Evolutionary conservation across 345 rosid genomes (phyloP), one percentile per base, ranked within the genome.

Genomic region (Sisymbrium altissimum): DNA sequence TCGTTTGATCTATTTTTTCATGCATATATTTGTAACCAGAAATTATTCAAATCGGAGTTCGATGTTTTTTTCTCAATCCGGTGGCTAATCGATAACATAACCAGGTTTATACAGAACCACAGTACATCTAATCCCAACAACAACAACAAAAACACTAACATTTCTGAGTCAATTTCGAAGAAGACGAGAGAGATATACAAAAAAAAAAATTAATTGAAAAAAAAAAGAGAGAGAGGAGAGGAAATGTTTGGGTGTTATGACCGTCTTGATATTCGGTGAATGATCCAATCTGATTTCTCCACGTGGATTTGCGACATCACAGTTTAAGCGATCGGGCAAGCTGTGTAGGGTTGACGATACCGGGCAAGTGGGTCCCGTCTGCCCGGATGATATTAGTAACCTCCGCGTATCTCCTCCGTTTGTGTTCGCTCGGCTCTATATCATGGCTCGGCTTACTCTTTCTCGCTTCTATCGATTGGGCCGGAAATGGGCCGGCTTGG

Each of bases 321-420:
- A 84, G 53, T 69, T 83, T 85, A 50, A 91, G 36, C 58, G 79
- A 84, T 39, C 84, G 85, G 63, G 86, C 89, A 61, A 93, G 96
- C 78, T 88, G 93, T 64, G 89, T 81, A 21, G 97, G 98, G 78
- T 93, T 93, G 53, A 89, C 81, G 67, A 93, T 81, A 55, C 90
- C 97, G 7, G 89, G 83, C 41, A 93, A 17, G 78, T 89, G 90
- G 89, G 83, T 71, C 85, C 96, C 93, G 3, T 77, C 87, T 7
- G 66, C 77, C 83, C 86, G 86, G 75, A 93, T 62, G 83, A 91
- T 68, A 55, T 75, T 72, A 14, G 94, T 86, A n/a, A 91, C 84
- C 57, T 93, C 97, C 67, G 55, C 80, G 80, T 93, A 93, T 70
- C 88, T 85, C 66, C 74, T 75, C 54, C 81, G 81, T 48, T 74